phyloP scores from a whole-genome alignment of 371 early-diverging fungal species.

The Syncephalastrum sp. region DNA sequence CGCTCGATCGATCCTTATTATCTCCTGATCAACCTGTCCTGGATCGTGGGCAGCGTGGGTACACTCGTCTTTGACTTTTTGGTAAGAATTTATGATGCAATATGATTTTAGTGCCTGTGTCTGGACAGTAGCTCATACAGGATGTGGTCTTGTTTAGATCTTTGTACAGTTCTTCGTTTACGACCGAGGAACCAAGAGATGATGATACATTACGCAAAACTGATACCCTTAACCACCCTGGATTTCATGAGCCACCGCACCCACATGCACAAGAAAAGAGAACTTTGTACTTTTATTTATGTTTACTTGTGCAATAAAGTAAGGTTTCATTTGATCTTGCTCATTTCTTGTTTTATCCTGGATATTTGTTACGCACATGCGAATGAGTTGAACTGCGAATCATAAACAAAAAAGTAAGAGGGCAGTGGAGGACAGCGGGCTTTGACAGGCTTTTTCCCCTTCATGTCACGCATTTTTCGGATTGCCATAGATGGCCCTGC shows the following conservation, averaged over 20 bases:
- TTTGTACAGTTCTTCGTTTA: conserved; percentile 57
- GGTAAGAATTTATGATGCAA: conserved; percentile 26
- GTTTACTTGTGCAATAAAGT: too few relatives aligned
- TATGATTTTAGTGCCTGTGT: background rate
- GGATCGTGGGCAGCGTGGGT: conserved; percentile 49
- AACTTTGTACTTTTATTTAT: too few relatives aligned
- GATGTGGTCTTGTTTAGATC: conserved; percentile 28
- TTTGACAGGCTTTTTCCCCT: background rate
- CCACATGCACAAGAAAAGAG: too few relatives aligned
- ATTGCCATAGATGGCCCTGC: conserved; percentile 95
- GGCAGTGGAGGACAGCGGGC: too few relatives aligned
- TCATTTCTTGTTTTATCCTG: too few relatives aligned
- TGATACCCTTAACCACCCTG: too few relatives aligned
- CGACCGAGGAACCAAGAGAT: conserved; percentile 4
- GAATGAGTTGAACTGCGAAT: too few relatives aligned
- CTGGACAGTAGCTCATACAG: background rate
- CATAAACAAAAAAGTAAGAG: too few relatives aligned
- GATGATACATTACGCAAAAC: background rate
- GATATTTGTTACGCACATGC: too few relatives aligned
- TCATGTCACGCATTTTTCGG: conserved; percentile 57
- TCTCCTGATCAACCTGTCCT: conserved; percentile 52
- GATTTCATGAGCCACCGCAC: too few relatives aligned
- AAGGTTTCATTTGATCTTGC: too few relatives aligned
- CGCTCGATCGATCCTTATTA: conserved; percentile 41
- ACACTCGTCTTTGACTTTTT: conserved; percentile 57